Evolutionary conservation across 345 rosid species (phyloP).

Genomic region (Eutrema japonicum): DNA sequence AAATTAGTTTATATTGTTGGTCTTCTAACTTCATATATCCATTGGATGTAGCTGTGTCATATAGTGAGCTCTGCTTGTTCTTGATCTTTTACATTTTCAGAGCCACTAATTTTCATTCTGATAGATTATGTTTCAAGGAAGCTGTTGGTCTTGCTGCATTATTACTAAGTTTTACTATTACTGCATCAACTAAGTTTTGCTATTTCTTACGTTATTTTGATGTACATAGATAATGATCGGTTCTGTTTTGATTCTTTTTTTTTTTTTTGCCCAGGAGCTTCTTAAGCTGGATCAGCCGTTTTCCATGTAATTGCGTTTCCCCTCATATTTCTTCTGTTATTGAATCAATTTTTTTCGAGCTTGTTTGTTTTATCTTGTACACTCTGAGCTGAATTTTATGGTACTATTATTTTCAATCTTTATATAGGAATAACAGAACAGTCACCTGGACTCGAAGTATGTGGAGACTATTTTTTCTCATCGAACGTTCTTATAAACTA

Average conservation of each 20-base stretch:
- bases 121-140: constrained; percentile 6
- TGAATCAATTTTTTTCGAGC: constrained; percentile 17
- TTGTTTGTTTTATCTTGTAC: constrained; percentile 18
- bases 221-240: neutral
- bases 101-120: constrained; percentile 20
- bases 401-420: constrained; percentile 20
- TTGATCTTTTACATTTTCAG: constrained; percentile 18
- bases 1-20: constrained; percentile 8
- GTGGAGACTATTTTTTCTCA: constrained; percentile 83
- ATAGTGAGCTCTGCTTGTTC: constrained; percentile 18
- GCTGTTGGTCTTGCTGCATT: constrained; percentile 25
- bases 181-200: neutral
- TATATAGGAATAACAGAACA: constrained; percentile 43
- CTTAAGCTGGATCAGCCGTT: constrained; percentile 44
- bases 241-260: neutral
- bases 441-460: constrained; percentile 80
- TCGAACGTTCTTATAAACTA: constrained; percentile 73
- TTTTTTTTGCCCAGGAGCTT: constrained; percentile 50
- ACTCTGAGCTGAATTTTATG: constrained; percentile 13
- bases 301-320: constrained; percentile 48
- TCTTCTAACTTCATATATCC: constrained; percentile 25
- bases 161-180: constrained; percentile 1
- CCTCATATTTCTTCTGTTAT: constrained; percentile 24
- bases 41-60: neutral
- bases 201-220: constrained; percentile 8